phyloP scores from a whole-genome alignment of 2,329 filamentous ascomycete species.

The Hymenoscyphus fraxineus region DNA sequence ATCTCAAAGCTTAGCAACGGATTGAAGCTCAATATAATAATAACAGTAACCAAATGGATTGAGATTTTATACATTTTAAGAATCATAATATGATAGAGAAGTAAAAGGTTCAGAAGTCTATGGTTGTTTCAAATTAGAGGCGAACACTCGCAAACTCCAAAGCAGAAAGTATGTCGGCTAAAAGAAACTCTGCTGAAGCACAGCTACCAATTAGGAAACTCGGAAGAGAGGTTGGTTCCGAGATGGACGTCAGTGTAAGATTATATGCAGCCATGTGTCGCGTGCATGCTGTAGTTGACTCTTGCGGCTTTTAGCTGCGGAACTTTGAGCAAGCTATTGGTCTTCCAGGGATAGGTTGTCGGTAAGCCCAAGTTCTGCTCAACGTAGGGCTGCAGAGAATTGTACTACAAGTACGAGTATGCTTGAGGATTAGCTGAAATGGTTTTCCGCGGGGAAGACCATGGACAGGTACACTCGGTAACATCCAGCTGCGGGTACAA shows the following conservation, averaged over 20 bases:
- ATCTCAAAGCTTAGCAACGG: too few relatives aligned
- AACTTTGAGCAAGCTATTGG: neutral
- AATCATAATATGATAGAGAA: too few relatives aligned
- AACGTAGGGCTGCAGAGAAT: slow-evolving; percentile 1
- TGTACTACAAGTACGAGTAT: neutral
- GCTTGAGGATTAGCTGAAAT: neutral
- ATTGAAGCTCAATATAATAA: too few relatives aligned
- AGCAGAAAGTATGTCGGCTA: too few relatives aligned
- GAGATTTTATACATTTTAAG: too few relatives aligned
- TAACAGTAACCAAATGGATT: too few relatives aligned
- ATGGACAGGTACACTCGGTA: neutral
- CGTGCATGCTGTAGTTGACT: slow-evolving; percentile 10
- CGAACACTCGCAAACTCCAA: too few relatives aligned
- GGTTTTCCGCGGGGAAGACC: neutral
- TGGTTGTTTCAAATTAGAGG: too few relatives aligned
- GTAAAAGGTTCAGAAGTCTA: too few relatives aligned
- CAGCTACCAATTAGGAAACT: too few relatives aligned
- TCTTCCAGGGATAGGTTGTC: neutral
- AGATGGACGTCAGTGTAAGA: slow-evolving; percentile 23
- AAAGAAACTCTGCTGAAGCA: too few relatives aligned
- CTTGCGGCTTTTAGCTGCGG: neutral
- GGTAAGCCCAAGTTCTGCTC: neutral
- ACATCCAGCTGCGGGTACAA: neutral
- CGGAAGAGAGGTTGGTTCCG: neutral
- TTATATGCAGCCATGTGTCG: slow-evolving; percentile 26